These are phyloP conservation scores for Coprinopsis cinerea DNA, from an alignment of 768 basidiomycete species.

Conservation along the genomic window DNA sequence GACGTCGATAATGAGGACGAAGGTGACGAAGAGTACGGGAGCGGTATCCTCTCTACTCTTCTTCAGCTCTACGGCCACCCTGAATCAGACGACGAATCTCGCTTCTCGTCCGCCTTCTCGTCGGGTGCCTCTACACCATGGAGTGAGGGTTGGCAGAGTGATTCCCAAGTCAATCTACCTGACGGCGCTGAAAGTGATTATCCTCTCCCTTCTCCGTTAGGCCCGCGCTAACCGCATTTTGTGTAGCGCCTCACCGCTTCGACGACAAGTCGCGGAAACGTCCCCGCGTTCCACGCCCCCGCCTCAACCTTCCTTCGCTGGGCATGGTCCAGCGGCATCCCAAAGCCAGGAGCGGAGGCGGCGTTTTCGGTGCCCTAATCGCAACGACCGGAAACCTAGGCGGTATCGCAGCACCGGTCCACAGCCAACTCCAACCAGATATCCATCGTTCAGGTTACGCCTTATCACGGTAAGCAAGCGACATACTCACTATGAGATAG, in stretches of 20 bases:
- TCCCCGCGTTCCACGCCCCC: constrained; percentile 3
- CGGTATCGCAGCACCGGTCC: constrained; percentile 52
- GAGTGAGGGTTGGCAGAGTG: neutral
- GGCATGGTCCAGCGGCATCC: constrained; percentile 25
- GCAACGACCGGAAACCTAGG: constrained; percentile 61
- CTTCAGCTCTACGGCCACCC: neutral
- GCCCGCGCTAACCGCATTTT: no score
- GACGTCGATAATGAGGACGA: neutral
- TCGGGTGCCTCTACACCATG: neutral
- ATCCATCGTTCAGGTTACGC: constrained; percentile 59
- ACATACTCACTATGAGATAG: constrained; percentile 17
- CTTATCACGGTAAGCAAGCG: constrained; percentile 44
- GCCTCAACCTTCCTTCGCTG: neutral
- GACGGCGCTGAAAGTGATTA: neutral
- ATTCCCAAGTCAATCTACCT: neutral
- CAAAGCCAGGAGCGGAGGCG: constrained; percentile 45
- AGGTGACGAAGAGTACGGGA: neutral
- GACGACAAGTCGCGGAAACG: constrained; percentile 3
- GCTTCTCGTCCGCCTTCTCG: neutral
- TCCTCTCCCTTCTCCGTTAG: neutral
- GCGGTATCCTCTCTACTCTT: neutral
- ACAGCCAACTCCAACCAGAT: constrained; percentile 48
- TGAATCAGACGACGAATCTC: neutral
- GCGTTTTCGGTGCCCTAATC: constrained; percentile 68
- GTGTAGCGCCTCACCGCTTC: constrained; percentile 1